Evolutionary conservation across 2,329 filamentous ascomycete species (phyloP), one percentile per base, ranked within the genome.

Genomic region (Cephalotrichum gorgonifer): DNA sequence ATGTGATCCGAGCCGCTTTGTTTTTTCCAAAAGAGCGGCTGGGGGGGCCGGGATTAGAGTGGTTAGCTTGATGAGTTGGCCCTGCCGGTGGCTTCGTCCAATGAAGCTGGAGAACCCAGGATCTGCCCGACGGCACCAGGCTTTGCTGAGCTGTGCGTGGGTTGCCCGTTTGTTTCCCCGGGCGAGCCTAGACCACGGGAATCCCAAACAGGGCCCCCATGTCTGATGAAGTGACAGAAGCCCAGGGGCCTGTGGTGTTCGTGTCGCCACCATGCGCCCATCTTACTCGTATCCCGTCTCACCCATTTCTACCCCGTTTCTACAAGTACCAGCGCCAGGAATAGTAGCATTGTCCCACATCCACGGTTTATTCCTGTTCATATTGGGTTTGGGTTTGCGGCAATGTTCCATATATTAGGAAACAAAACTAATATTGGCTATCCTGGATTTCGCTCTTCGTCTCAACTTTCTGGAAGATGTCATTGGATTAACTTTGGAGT

Each of bases 41-140:
- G 47, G 47, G 35, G n/a, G 30, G 25, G 20, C n/a, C 11, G 20
- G 30, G 28, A 49, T 31, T 28, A n/a, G 20, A 35, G 41, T 35
- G 30, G 8, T 38, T 26, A 44, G 48, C 42, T 50, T 50, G 48
- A 50, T 50, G 48, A 45, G 48, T 45, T 50, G 48, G 27, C 42
- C 43, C 30, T 38, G 41, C 26, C 26, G 38, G 46, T 17, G 33
- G 35, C 46, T 43, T 17, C 27, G 30, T 17, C 47, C 47, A 49
- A 49, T 49, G 23, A 20, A 5, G 25, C 31, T 31, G 15, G n/a
- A 35, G 46, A 43, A 31, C 20, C 46, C 38, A 48, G 46, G 25
- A 48, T 48, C 46, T 43, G 35, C 46, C 27, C 46, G 26, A 43
- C 28, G 22, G 41, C 23, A 27, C 23, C 9, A 44, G 45, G 45